Evolutionary conservation across 2,329 filamentous ascomycete species (phyloP).

Genomic region (Dactylella cylindrospora): DNA sequence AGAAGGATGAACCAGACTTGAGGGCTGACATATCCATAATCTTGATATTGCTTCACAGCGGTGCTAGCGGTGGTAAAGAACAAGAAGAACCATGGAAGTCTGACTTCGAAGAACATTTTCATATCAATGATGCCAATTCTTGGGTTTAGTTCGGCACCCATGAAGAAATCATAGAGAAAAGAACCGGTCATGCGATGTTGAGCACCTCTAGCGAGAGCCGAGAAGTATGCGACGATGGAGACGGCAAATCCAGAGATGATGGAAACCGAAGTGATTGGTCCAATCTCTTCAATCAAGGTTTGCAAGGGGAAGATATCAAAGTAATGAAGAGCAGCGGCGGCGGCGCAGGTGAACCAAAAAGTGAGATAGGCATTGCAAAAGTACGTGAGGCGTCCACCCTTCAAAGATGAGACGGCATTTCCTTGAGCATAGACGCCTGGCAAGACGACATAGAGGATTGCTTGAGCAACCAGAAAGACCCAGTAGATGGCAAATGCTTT

Average conservation of each 20-base stretch:
- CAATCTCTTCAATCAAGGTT: slow-evolving; percentile 92
- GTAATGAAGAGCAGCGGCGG: slow-evolving; percentile 73
- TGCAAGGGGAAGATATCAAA: slow-evolving; percentile 85
- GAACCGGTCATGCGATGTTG: slow-evolving; percentile 90
- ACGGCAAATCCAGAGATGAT: slow-evolving; percentile 88
- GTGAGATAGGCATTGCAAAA: slow-evolving; percentile 89
- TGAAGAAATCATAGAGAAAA: slow-evolving; percentile 83
- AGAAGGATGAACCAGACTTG: slow-evolving; percentile 82
- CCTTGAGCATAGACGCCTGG: slow-evolving; percentile 86
- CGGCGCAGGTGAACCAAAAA: slow-evolving; percentile 79
- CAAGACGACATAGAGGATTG: slow-evolving; percentile 75
- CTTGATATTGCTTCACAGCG: slow-evolving; percentile 78
- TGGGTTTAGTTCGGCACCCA: slow-evolving; percentile 84
- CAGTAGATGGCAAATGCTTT: slow-evolving; percentile 94
- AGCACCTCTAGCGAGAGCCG: slow-evolving; percentile 74
- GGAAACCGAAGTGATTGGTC: slow-evolving; percentile 85
- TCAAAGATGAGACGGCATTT: slow-evolving; percentile 79
- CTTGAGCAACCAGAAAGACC: slow-evolving; percentile 85
- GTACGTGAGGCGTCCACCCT: slow-evolving; percentile 84
- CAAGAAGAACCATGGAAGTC: slow-evolving; percentile 88
- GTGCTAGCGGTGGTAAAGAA: slow-evolving; percentile 75
- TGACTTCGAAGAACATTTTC: slow-evolving; percentile 95
- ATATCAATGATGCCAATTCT: slow-evolving; percentile 81
- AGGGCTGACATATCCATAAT: slow-evolving; percentile 80
- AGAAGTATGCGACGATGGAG: slow-evolving; percentile 80